Evolutionary conservation across 1,139 yeast species (phyloP), one percentile per base, ranked within the genome.

Genomic region (Casaregolazyma suthepensis): DNA sequence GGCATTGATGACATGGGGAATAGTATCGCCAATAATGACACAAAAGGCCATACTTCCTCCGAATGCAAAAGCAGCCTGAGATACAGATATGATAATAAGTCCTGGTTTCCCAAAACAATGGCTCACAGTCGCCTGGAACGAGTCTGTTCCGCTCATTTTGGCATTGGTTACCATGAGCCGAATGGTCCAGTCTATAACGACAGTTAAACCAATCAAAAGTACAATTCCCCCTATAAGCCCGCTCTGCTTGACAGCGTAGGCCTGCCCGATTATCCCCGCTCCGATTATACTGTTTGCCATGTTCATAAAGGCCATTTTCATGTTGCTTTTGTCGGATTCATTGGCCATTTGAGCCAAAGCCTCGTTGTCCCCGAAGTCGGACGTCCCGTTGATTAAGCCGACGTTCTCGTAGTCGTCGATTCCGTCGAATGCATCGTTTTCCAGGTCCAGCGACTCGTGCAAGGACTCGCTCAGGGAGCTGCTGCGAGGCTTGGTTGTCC

Each of bases 21-120:
- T 83, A 0, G 97, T 88, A 65, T 91, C 98, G 19, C 98, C 98
- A 45, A 91, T 88, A 61, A 91, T 91, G 53, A 91, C 93, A 60
- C 96, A 87, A 69, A 89, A 91, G 1, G 97, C 97, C 77, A 90
- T 84, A 60, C 91, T 82, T 0, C 98, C 98, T 20, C 98, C 98
- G 64, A 89, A 85, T 1, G 97, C 97, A 75, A 91, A 91, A 5
- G 87, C 74, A 4, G 94, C 89, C 64, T 91, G 96, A 0, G 96
- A 82, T 3, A 85, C 63, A 19, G 91, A 74, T 43, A 91, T 81
- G 6, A 84, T 63, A 5, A 84, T 69, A 57, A 85, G 81, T 0
- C 98, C 98, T 23, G 73, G 59, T 26, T 73, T 76, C 0, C 98
- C 98, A 71, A 82, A 89, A 55, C 96, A 87, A 59, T 80, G 78